Evolutionary conservation across 1,139 yeast species (phyloP).

Genomic region (Suhomyces wounanorum): DNA sequence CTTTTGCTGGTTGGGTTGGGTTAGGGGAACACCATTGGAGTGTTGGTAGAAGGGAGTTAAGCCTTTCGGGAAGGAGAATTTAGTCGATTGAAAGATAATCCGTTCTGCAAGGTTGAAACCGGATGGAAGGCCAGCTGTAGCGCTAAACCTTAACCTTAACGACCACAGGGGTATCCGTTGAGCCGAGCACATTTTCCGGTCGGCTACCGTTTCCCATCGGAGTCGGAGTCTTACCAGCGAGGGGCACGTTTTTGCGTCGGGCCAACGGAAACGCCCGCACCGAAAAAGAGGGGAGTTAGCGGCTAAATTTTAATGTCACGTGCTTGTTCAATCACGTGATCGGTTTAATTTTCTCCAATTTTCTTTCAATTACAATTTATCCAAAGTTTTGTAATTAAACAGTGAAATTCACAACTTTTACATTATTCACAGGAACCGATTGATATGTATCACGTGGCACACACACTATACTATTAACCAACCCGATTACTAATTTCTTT

Average conservation of each 20-base stretch:
- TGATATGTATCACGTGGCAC: too few species aligned
- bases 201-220: not conserved
- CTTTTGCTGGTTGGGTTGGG: too few species aligned
- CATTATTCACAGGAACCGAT: too few species aligned
- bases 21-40: too few species aligned
- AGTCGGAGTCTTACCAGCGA: constrained; percentile 1
- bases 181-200: not conserved
- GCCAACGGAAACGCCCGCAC: not conserved
- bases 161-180: not conserved
- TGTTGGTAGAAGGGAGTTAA: not conserved
- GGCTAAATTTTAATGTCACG: not conserved
- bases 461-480: too few species aligned
- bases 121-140: not conserved
- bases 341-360: too few species aligned
- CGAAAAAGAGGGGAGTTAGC: not conserved
- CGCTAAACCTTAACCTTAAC: not conserved
- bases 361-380: too few species aligned
- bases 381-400: too few species aligned
- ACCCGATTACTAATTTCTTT: too few species aligned
- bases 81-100: not conserved
- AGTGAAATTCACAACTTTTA: too few species aligned
- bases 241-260: not conserved
- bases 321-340: too few species aligned
- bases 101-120: not conserved
- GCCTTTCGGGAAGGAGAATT: not conserved